These are phyloP conservation scores for Rhinocladiella similis DNA, from an alignment of 2,329 filamentous ascomycete genomes.

Conservation along the genomic window DNA sequence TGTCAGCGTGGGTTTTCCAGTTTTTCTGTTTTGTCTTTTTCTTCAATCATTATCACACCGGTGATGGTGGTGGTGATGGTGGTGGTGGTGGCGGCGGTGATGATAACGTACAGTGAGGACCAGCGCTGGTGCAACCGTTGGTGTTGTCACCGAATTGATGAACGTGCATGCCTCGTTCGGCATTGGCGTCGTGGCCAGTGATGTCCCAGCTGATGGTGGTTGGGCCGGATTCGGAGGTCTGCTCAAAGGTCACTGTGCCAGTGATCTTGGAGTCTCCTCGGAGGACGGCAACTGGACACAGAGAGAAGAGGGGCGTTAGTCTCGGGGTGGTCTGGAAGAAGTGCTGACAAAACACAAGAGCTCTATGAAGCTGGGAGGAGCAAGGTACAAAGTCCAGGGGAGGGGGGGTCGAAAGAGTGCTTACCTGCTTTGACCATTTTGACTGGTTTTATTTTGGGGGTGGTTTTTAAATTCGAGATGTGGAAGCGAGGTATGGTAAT, in stretches of 20 bases:
- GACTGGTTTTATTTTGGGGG: constrained; percentile 48
- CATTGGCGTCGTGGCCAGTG: constrained; percentile 87
- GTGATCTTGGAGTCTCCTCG: constrained; percentile 96
- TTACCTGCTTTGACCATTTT: constrained; percentile 99
- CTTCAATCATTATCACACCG: no score
- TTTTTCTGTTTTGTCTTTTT: no score
- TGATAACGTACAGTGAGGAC: constrained; percentile 80
- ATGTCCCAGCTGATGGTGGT: constrained; percentile 94
- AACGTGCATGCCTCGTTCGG: constrained; percentile 96
- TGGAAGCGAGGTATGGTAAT: not conserved
- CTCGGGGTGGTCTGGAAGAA: not conserved
- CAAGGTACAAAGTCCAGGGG: not conserved
- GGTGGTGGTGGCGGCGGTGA: no score
- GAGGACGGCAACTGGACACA: constrained; percentile 78
- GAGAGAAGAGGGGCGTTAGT: not conserved
- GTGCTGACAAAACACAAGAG: constrained; percentile 18
- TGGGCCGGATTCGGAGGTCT: constrained; percentile 74
- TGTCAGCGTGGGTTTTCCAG: not conserved
- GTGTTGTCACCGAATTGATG: constrained; percentile 99
- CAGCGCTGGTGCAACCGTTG: constrained; percentile 98
- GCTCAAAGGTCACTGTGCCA: constrained; percentile 94
- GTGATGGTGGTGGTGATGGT: no score
- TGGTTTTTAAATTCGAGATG: not conserved
- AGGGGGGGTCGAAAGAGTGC: constrained; percentile 38
- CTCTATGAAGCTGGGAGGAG: not conserved